Conservation (phyloP, 805 yeast genomes). For the Yarrowia hollandica region DNA sequence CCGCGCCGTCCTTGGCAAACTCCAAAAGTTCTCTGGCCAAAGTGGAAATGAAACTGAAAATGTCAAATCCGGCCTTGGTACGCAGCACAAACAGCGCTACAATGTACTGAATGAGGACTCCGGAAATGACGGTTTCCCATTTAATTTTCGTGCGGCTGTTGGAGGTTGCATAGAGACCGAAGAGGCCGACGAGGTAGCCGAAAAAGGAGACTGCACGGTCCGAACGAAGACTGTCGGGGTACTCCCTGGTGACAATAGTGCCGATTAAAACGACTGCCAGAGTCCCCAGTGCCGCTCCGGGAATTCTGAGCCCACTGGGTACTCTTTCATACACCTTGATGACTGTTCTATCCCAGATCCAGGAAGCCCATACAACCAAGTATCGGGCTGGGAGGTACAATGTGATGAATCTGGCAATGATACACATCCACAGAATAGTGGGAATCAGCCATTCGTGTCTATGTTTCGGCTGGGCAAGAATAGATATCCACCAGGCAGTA, state of each 20-base stretch:
- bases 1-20: slow-evolving; percentile 60
- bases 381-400: slow-evolving; percentile 47
- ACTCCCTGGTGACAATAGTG: slow-evolving; percentile 52
- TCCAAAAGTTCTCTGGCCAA: slow-evolving; percentile 58
- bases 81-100: slow-evolving; percentile 61
- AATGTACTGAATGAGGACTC: slow-evolving; percentile 59
- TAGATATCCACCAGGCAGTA: slow-evolving; percentile 58
- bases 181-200: slow-evolving; percentile 52
- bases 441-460: slow-evolving; percentile 59
- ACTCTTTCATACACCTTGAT: slow-evolving; percentile 39
- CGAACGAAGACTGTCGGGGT: slow-evolving; percentile 47
- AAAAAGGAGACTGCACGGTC: slow-evolving; percentile 61
- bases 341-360: slow-evolving; percentile 40
- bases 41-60: slow-evolving; percentile 59
- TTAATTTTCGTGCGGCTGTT: slow-evolving; percentile 47
- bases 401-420: slow-evolving; percentile 54
- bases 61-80: slow-evolving; percentile 59
- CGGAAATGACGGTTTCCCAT: slow-evolving; percentile 63
- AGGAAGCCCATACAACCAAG: slow-evolving; percentile 37
- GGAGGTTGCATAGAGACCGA: slow-evolving; percentile 49
- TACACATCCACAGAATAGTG: slow-evolving; percentile 51
- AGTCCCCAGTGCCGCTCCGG: slow-evolving; percentile 49
- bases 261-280: slow-evolving; percentile 54
- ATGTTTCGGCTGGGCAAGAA: slow-evolving; percentile 51
- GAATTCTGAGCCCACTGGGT: slow-evolving; percentile 49